phyloP scores from a whole-genome alignment of 192 early-diverging fungal species.

The Fimicolochytrium jonesii region DNA sequence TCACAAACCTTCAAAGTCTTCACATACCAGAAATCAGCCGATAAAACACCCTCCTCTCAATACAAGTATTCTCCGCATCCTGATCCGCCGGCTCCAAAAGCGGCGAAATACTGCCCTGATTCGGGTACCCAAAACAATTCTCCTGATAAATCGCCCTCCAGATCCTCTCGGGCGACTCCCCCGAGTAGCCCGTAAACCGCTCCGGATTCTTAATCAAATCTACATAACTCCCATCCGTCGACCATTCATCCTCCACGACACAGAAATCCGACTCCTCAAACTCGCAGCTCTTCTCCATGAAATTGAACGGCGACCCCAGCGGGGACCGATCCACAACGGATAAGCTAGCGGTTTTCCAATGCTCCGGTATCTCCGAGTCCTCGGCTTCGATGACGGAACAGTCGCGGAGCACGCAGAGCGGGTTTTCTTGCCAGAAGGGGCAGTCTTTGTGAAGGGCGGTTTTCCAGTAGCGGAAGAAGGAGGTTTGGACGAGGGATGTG shows the following conservation, averaged over 20 bases:
- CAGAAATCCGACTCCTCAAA: slow-evolving; percentile 74
- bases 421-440: slow-evolving; percentile 84
- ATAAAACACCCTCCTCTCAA: slow-evolving; percentile 79
- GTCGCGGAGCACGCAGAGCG: slow-evolving; percentile 74
- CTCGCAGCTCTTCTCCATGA: slow-evolving; percentile 36
- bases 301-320: slow-evolving; percentile 37
- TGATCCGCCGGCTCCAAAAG: neutral
- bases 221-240: slow-evolving; percentile 54
- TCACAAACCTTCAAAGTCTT: too few species aligned
- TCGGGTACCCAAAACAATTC: slow-evolving; percentile 85
- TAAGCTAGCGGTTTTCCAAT: slow-evolving; percentile 53
- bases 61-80: slow-evolving; percentile 38
- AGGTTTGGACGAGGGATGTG: slow-evolving; percentile 71
- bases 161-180: slow-evolving; percentile 77
- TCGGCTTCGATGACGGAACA: slow-evolving; percentile 83
- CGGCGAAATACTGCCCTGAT: neutral
- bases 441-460: slow-evolving; percentile 85
- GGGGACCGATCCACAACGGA: slow-evolving; percentile 57
- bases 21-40: slow-evolving; percentile 55
- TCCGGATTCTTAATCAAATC: slow-evolving; percentile 91
- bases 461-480: slow-evolving; percentile 80
- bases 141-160: slow-evolving; percentile 98
- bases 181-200: slow-evolving; percentile 94
- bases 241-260: slow-evolving; percentile 73
- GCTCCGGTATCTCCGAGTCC: slow-evolving; percentile 55